A percentile compares a stretch with the other conserved stretches of the same genome.
These are phyloP conservation scores for Oxyria digyna DNA, from an alignment of 148 eudicot genomes.

Conservation along the genomic window DNA sequence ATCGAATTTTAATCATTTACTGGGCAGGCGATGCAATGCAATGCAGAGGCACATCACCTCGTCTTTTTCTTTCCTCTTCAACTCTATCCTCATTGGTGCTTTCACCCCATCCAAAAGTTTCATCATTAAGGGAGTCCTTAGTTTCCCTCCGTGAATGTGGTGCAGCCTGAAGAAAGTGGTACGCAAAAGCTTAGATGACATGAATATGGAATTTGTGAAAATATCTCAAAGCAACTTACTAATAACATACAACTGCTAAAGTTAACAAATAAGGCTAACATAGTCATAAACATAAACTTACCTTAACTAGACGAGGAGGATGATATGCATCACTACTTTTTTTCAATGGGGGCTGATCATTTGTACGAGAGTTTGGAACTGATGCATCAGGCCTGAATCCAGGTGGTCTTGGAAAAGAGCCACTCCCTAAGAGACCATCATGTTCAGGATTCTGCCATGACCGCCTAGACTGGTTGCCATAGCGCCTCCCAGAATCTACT, in stretches of 20 bases:
- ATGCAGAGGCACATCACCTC: constrained; percentile 34
- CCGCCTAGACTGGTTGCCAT: constrained; percentile 43
- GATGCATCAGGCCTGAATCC: constrained; percentile 55
- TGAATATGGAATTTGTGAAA: background rate
- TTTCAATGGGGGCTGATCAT: constrained; percentile 47
- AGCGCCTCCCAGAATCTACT: constrained; percentile 64
- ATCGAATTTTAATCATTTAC: background rate
- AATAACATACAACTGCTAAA: background rate
- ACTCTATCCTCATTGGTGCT: constrained; percentile 62
- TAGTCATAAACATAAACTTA: constrained; percentile 14
- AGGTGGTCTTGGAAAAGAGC: constrained; percentile 84
- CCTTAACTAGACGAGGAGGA: constrained; percentile 98
- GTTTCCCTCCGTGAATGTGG: constrained; percentile 62
- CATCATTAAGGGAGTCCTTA: constrained; percentile 71
- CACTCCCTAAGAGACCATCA: constrained; percentile 99
- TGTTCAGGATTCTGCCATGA: constrained; percentile 81
- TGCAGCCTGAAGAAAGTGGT: constrained; percentile 43
- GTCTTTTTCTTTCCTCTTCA: constrained; percentile 84
- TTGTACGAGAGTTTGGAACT: constrained; percentile 43
- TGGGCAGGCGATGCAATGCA: background rate
- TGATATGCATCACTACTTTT: constrained; percentile 85
- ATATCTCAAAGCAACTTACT: background rate
- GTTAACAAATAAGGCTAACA: background rate
- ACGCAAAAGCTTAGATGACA: background rate
- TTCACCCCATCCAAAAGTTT: constrained; percentile 90